Percentiles rank a stretch among this genome's conserved stretches.
These are phyloP conservation scores for Ajuga reptans DNA, from an alignment of 305 asterid genomes.

Conservation along the genomic window DNA sequence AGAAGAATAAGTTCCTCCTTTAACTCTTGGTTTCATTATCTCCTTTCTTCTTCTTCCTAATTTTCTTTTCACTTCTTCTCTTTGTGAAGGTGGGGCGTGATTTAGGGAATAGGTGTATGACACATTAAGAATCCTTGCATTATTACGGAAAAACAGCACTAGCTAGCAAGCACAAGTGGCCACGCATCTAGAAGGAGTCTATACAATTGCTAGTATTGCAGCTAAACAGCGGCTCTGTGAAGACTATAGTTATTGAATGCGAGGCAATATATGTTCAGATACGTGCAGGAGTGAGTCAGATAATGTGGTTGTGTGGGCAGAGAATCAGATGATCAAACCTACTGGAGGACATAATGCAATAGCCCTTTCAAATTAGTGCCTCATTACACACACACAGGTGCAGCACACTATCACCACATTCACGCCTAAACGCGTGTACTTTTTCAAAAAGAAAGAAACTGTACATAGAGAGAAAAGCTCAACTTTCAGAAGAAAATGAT, in stretches of 20 bases:
- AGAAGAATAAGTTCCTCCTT: background rate
- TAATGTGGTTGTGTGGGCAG: background rate
- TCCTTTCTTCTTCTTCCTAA: background rate
- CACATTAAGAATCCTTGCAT: slow-evolving; percentile 1
- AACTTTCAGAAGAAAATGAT: slow-evolving; percentile 3
- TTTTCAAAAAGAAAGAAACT: slow-evolving; percentile 6
- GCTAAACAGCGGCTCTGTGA: background rate
- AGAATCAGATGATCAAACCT: background rate
- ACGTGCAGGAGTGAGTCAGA: background rate
- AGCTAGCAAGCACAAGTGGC: background rate
- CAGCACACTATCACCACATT: background rate
- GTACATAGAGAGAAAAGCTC: background rate
- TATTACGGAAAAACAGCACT: background rate
- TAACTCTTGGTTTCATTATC: background rate
- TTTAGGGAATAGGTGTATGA: background rate
- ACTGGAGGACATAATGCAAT: background rate
- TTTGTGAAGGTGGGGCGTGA: background rate
- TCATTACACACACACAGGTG: background rate
- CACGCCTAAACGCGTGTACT: background rate
- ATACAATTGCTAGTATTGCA: background rate
- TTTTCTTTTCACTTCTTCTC: too few species aligned
- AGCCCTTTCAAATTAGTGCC: background rate
- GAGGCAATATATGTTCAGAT: background rate
- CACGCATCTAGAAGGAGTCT: background rate
- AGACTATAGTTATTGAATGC: background rate